Percentiles rank a stretch among this genome's conserved stretches.
Conservation (phyloP, 1,284 basidiomycete species). For the Fomitopsis pinicola region DNA sequence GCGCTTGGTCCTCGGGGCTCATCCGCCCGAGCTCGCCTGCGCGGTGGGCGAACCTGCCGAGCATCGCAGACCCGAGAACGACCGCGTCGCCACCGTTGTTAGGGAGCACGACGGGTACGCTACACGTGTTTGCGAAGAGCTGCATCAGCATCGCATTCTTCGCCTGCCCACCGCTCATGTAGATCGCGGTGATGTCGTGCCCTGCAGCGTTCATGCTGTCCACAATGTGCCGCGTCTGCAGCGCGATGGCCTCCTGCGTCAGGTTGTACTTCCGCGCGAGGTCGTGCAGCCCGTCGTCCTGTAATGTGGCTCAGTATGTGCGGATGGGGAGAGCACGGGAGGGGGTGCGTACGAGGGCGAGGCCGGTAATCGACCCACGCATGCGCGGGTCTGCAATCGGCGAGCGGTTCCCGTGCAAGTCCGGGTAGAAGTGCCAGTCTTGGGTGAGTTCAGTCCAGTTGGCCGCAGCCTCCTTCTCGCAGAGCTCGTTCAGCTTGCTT, state of each 20-base stretch:
- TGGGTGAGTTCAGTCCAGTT: constrained; percentile 83
- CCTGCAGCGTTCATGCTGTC: constrained; percentile 88
- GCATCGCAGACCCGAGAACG: constrained; percentile 90
- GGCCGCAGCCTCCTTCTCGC: constrained; percentile 49
- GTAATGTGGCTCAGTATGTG: neutral
- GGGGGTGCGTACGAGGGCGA: constrained; percentile 57
- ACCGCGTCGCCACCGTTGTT: constrained; percentile 78
- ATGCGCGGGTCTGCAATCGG: constrained; percentile 93
- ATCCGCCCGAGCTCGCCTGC: constrained; percentile 34
- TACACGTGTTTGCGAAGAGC: constrained; percentile 84
- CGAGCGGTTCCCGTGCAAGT: constrained; percentile 92
- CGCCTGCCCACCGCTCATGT: constrained; percentile 92
- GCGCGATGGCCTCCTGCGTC: constrained; percentile 90
- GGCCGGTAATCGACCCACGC: constrained; percentile 88
- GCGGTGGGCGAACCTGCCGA: constrained; percentile 85
- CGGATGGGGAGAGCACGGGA: neutral
- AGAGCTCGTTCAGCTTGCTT: constrained; percentile 69
- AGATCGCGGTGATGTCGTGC: constrained; percentile 83
- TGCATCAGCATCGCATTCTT: constrained; percentile 83
- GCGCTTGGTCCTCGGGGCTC: constrained; percentile 50
- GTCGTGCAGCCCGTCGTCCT: constrained; percentile 76
- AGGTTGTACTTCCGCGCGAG: constrained; percentile 90
- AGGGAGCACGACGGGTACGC: constrained; percentile 83
- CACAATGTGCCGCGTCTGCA: constrained; percentile 95
- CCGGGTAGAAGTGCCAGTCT: constrained; percentile 92